Base-by-base conservation (phyloP, 768 basidiomycete genomes). In the Mycena indigotica region DNA sequence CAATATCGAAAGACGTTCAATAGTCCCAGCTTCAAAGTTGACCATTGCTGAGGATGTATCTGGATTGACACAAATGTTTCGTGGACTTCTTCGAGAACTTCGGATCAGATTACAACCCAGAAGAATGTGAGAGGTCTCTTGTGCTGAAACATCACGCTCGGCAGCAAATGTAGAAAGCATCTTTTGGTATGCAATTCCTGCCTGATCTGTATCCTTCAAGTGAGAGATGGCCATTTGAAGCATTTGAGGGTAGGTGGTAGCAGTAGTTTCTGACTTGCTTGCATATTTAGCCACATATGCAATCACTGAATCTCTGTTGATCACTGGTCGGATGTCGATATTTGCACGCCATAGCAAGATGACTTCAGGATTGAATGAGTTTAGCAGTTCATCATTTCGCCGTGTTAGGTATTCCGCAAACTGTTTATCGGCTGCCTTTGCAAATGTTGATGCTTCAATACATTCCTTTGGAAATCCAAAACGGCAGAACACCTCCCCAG, bases 301-400 rank as follows among this genome's bases (percentile, higher is more conserved):
- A 29, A 57, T 64, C 1, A 61, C 66, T 28, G 66, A 62, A n/a
- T 66, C 56, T 16, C 53, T 40, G 50, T 57, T 67, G 30, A 70
- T 54, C 16, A 69, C 56, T 17, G 66, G 66, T 50, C 61, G 19
- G 21, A 68, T 63, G 44, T 68, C 66, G 48, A 70, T 70, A 44
- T 70, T 70, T 1, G 65, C 67, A 3, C 64, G 56, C 67, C 66
- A 70, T 10, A 50, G 51, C 2, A 70, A 45, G 26, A 65, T 67
- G 15, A 66, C 52, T 13, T 46, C 44, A 13, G 57, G n/a, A 61
- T 66, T 65, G 41, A 57, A 62, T 2, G 67, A 57, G 38, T 69
- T 68, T 2, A 69, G 39, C 39, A 68, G 24, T n/a, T 26, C 23
- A 57, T 69, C 67, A 64, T 69, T 69, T 24, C 60, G 50, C 24